These are phyloP conservation scores for Corallochytrium limacisporum DNA, from an alignment of 78 protist genomes.

Conservation along the genomic window DNA sequence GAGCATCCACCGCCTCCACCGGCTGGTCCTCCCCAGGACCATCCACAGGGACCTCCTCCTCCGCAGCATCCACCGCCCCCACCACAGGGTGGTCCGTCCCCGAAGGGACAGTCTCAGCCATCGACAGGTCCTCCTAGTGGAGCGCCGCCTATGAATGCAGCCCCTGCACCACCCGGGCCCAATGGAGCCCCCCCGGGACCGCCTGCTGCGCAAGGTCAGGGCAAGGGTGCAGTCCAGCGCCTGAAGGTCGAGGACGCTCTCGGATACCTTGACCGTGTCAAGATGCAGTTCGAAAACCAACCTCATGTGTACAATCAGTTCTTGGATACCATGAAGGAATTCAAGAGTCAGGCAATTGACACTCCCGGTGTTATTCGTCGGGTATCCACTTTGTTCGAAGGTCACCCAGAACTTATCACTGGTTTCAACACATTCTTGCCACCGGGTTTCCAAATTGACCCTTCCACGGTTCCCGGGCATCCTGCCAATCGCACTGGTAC, in stretches of 20 bases:
- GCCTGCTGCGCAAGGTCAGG: too few relatives aligned
- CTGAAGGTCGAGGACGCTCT: conserved; percentile 71
- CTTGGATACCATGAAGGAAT: conserved; percentile 85
- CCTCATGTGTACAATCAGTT: conserved; percentile 77
- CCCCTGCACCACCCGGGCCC: too few relatives aligned
- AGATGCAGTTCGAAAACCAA: conserved; percentile 58
- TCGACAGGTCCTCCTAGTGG: too few relatives aligned
- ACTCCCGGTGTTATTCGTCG: conserved; percentile 80
- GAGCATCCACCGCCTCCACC: too few relatives aligned
- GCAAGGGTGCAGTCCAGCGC: too few relatives aligned
- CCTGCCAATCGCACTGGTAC: not conserved
- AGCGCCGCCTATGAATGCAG: too few relatives aligned
- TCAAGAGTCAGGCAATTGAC: conserved; percentile 66
- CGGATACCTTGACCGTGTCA: conserved; percentile 68
- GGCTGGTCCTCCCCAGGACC: too few relatives aligned
- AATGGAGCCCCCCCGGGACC: too few relatives aligned
- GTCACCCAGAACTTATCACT: conserved; percentile 57
- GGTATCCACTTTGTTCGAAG: conserved; percentile 63
- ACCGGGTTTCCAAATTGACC: conserved; percentile 69
- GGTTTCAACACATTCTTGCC: conserved; percentile 90
- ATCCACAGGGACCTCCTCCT: too few relatives aligned
- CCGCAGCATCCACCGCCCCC: too few relatives aligned
- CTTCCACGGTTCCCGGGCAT: conserved; percentile 1
- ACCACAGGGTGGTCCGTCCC: too few relatives aligned
- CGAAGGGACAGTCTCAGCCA: too few relatives aligned